A percentile compares a stretch with the other conserved stretches of the same genome.
phyloP scores from a whole-genome alignment of 305 asterid species.

The Salvia sclarea region DNA sequence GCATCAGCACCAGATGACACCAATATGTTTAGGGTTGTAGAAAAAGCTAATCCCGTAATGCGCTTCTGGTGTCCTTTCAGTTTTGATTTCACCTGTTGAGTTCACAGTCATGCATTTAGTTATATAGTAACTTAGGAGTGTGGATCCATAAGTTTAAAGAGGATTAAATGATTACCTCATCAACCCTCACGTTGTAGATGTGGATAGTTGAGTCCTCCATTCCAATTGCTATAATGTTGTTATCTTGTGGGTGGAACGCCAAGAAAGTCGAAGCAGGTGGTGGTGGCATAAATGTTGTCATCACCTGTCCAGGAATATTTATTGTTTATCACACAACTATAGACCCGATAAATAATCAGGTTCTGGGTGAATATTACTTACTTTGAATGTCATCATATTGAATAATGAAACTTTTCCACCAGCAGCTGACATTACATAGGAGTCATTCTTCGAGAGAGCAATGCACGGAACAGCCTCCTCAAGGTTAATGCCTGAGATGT shows the following conservation, averaged over 20 bases:
- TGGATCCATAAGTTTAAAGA: conserved; percentile 1
- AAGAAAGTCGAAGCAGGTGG: conserved; percentile 81
- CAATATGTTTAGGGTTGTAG: conserved; percentile 69
- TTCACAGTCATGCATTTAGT: conserved; percentile 23
- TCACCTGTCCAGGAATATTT: conserved; percentile 43
- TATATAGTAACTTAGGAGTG: neutral
- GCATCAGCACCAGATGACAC: conserved; percentile 90
- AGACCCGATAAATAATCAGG: conserved; percentile 3
- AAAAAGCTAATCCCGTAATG: conserved; percentile 79
- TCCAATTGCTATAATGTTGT: conserved; percentile 79
- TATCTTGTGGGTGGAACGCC: conserved; percentile 87
- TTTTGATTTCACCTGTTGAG: conserved; percentile 65
- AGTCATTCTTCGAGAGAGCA: conserved; percentile 83
- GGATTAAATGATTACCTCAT: conserved; percentile 48
- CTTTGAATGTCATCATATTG: conserved; percentile 91
- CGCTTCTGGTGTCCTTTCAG: conserved; percentile 87
- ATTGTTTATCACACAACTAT: conserved; percentile 7
- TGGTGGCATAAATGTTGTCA: conserved; percentile 92
- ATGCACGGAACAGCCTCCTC: conserved; percentile 87
- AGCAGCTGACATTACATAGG: conserved; percentile 87
- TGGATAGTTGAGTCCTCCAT: conserved; percentile 87
- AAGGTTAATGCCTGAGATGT: conserved; percentile 61
- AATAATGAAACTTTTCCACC: conserved; percentile 85
- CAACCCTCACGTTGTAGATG: conserved; percentile 72
- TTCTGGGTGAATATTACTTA: conserved; percentile 22